phyloP scores from a whole-genome alignment of 106 monocot species.

The Hemerocallis citrina region DNA sequence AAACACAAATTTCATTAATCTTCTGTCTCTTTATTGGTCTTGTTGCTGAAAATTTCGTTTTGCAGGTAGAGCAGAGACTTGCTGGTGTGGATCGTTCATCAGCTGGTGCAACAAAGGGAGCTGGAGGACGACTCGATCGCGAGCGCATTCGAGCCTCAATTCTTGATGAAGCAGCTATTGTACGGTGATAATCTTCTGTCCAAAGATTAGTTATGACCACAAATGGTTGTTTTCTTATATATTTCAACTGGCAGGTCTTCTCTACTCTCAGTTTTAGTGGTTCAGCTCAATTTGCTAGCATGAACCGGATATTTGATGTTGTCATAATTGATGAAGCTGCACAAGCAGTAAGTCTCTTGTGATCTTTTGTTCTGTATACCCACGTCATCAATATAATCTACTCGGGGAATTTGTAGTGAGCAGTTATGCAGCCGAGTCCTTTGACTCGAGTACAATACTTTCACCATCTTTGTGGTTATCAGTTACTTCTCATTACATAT shows the following conservation, averaged over 20 bases:
- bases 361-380: not conserved
- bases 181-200: constrained; percentile 27
- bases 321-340: constrained; percentile 99
- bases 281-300: constrained; percentile 62
- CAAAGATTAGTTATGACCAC: not conserved
- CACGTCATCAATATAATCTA: not conserved
- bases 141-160: constrained; percentile 81
- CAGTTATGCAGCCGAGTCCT: constrained; percentile 4
- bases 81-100: constrained; percentile 47
- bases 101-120: constrained; percentile 27
- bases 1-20: constrained; percentile 3
- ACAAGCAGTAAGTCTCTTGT: constrained; percentile 70
- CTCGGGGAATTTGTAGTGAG: not conserved
- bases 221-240: constrained; percentile 3
- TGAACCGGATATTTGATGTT: constrained; percentile 91
- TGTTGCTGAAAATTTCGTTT: constrained; percentile 1
- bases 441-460: too few species aligned
- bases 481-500: too few species aligned
- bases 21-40: not conserved
- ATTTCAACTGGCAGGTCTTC: constrained; percentile 64
- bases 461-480: too few species aligned
- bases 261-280: constrained; percentile 98
- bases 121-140: constrained; percentile 47
- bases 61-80: constrained; percentile 86
- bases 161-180: constrained; percentile 97